Evolutionary conservation across 2,329 filamentous ascomycete species (phyloP).

Genomic region (Elsinoe australis): DNA sequence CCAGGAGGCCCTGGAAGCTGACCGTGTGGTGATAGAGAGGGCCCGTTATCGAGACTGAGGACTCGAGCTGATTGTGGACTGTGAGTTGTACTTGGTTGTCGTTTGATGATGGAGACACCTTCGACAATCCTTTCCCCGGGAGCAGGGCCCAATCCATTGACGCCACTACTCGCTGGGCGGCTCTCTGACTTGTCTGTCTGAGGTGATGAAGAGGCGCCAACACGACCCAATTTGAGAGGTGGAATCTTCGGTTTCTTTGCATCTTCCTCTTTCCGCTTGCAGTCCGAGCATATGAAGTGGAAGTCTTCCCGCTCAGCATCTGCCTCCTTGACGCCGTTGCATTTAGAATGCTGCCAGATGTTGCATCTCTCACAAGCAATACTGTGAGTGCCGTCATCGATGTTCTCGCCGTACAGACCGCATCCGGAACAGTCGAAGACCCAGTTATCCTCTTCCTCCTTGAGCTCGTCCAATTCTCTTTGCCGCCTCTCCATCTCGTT

Average conservation of each 20-base stretch:
- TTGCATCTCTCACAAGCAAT: slow-evolving; percentile 90
- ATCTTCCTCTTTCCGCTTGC: slow-evolving; percentile 60
- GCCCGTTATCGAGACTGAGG: slow-evolving; percentile 25
- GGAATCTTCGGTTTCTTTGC: slow-evolving; percentile 55
- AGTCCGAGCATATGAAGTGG: slow-evolving; percentile 74
- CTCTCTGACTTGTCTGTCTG: slow-evolving; percentile 21
- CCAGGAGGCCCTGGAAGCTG: slow-evolving; percentile 38
- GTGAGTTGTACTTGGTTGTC: not conserved
- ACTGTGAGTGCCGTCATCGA: slow-evolving; percentile 87
- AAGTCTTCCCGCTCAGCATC: slow-evolving; percentile 82
- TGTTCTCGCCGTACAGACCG: slow-evolving; percentile 77
- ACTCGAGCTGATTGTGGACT: slow-evolving; percentile 19
- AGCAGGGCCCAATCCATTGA: slow-evolving; percentile 14
- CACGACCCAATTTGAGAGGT: slow-evolving; percentile 48
- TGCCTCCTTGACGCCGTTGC: slow-evolving; percentile 67
- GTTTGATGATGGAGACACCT: slow-evolving; percentile 12
- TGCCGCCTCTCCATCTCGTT: slow-evolving; percentile 73
- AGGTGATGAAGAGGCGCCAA: slow-evolving; percentile 23
- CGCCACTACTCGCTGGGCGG: slow-evolving; percentile 19
- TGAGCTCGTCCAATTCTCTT: slow-evolving; percentile 65
- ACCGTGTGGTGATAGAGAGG: slow-evolving; percentile 39
- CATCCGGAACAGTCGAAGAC: slow-evolving; percentile 87
- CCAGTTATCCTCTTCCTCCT: slow-evolving; percentile 71
- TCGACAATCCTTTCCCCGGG: slow-evolving; percentile 13
- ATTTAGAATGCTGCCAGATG: slow-evolving; percentile 95